These are phyloP conservation scores for Clonostachys rosea DNA, from an alignment of 2,329 filamentous ascomycete genomes.

Conservation along the genomic window DNA sequence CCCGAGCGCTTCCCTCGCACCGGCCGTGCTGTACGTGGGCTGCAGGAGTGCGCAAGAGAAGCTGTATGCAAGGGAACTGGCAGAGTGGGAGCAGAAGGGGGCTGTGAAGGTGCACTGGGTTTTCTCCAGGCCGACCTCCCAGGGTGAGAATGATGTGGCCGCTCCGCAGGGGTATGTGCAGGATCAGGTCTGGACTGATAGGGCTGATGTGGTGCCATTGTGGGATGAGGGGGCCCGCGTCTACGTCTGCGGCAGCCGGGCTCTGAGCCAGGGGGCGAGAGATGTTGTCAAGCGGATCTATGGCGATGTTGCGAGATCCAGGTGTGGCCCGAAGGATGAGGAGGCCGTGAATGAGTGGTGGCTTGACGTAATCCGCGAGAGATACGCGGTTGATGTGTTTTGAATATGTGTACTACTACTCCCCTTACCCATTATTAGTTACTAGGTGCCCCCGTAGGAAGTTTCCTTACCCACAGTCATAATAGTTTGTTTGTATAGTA, in stretches of 20 bases:
- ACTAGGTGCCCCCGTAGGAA: too few relatives aligned
- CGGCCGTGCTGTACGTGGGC: constrained; percentile 45
- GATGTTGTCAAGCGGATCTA: too few relatives aligned
- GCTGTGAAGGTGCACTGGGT: constrained; percentile 52
- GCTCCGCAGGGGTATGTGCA: constrained; percentile 25
- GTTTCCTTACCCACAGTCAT: too few relatives aligned
- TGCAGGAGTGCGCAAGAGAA: constrained; percentile 38
- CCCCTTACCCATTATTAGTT: too few relatives aligned
- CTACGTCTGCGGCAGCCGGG: constrained; percentile 50
- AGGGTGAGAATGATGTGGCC: constrained; percentile 27
- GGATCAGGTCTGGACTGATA: constrained; percentile 22
- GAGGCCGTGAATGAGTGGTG: too few relatives aligned
- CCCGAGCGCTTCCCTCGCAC: constrained; percentile 36
- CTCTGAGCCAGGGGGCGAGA: too few relatives aligned
- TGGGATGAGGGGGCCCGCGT: constrained; percentile 39
- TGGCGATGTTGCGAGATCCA: too few relatives aligned
- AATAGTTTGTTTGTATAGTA: too few relatives aligned
- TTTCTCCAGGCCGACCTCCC: constrained; percentile 22
- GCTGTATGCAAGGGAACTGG: constrained; percentile 36
- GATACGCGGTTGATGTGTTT: too few relatives aligned
- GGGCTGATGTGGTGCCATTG: constrained; percentile 18
- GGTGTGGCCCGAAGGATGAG: too few relatives aligned
- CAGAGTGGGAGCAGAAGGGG: constrained; percentile 38
- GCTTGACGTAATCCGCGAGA: too few relatives aligned
- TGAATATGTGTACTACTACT: too few relatives aligned